Base-by-base conservation (phyloP, 1,284 basidiomycete genomes). In the Hemileia vastatrix region DNA sequence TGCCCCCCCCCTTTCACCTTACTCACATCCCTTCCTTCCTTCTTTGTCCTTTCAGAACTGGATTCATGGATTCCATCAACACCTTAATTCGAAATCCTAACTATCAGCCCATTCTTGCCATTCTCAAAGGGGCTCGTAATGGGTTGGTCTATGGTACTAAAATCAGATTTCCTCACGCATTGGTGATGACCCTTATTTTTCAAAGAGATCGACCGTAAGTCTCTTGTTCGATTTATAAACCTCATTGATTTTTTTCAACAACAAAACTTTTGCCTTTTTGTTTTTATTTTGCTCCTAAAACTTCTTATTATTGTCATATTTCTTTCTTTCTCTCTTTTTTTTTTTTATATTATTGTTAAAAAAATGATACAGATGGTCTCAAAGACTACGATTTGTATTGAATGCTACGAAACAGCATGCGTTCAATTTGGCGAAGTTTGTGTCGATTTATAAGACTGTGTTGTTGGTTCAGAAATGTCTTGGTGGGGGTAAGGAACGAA, bases 111-210 rank as follows among this genome's bases (percentile, higher is more conserved):
- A 83, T 88, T 67, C 82, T 98, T 51, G 85, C 89, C 21, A 86
- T 98, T 70, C 77, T 97, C 73, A 98, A 98, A 77, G 94, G 92
- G 50, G 90, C 90, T 32, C 83, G 94, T 32, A 97, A 96, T 77
- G 94, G 94, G 8, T 81, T 95, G 64, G 90, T 97, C 5, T 83
- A 83, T 67, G 82, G 82, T 54, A 86, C 87, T 72, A 96, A 97
- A 81, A 89, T 97, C 70, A 40, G 80, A 50, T 95, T 95, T 74
- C 95, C 95, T n/a, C 95, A 99, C 82, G 94, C 95, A 1, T 80
- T 99, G 24, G 87, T 98, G 62, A 98, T 98, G 94, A 87, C 91
- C n/a, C 83, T 96, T 65, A 80, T 98, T 27, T 98, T 98, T 73
- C 74, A 76, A 6, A 64, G 72, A 1, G 70, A 70, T n/a, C 40